Evolutionary conservation across 179 eudicot genomes (phyloP).

Genomic region (Monotropa hypopitys): DNA sequence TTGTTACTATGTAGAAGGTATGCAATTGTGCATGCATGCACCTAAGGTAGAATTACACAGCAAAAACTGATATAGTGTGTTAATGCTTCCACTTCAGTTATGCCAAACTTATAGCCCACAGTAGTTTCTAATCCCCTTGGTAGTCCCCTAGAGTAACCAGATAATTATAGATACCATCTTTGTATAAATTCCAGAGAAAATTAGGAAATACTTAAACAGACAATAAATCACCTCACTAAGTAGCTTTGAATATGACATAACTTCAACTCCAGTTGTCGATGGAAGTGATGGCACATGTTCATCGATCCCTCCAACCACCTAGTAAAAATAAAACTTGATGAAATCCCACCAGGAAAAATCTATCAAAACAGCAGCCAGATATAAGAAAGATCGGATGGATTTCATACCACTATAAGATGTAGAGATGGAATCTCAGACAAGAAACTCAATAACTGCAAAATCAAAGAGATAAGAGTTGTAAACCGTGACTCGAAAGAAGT

Average conservation of each 20-base stretch:
- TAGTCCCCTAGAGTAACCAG: neutral
- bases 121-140: neutral
- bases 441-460: slow-evolving; percentile 39
- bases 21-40: neutral
- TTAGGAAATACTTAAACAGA: neutral
- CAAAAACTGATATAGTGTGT: neutral
- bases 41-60: neutral
- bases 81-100: neutral
- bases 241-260: slow-evolving; percentile 34
- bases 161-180: neutral
- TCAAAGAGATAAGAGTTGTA: neutral
- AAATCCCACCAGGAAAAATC: neutral
- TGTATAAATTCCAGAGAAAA: neutral
- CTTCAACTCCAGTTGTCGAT: slow-evolving; percentile 26
- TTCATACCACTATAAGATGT: slow-evolving; percentile 40
- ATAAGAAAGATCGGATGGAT: neutral
- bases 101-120: neutral
- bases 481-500: neutral
- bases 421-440: slow-evolving; percentile 44
- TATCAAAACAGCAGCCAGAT: slow-evolving; percentile 3
- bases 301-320: slow-evolving; percentile 49
- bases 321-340: neutral
- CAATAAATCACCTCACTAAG: slow-evolving; percentile 24
- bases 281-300: slow-evolving; percentile 34
- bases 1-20: neutral